Evolutionary conservation across 768 basidiomycete genomes (phyloP), one percentile per base, ranked within the genome.

Genomic region (Crepidotus variabilis): DNA sequence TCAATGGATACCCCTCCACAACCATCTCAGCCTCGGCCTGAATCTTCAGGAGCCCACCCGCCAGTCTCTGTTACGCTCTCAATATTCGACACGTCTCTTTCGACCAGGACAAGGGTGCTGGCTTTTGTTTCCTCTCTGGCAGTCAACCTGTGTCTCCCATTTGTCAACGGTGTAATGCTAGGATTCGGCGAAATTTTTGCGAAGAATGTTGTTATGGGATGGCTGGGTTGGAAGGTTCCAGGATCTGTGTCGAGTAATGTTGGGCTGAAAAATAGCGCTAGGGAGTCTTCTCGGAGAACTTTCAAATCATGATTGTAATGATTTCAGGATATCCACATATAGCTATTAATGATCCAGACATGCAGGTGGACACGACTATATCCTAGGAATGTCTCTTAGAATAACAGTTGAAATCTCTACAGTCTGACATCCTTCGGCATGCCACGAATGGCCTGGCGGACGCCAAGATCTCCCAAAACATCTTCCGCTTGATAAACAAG

Each of bases 121-220:
- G 89, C 92, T 8, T 68, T 91, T 51, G 70, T 87, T 53, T 86
- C 90, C 14, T 84, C 88, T 21, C 68, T 94, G 60, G 88, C 88
- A 23, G 90, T 96, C 67, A 95, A 96, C 68, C 68, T 96, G 59
- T 67, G 90, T 0, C 78, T 96, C 36, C 93, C 93, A 0, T 96
- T 96, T 69, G 81, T 96, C 8, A 96, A 95, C 61, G 94, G 93
- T 18, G 90, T 96, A 56, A 96, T 96, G 93, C 83, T 94, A 51
- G 93, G 93, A n/a, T 94, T 95, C 66, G 93, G 93, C 39, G 94
- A 96, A 71, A 89, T 96, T 50, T 93, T 94, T 67, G 93, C 89
- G 34, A 89, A 88, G 71, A 82, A 88, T 47, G 78, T 90, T n/a
- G 68, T 90, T 16, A 71, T 89, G 57, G 69, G 67, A 20, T 80